Evolutionary conservation across 2,329 filamentous ascomycete species (phyloP), one percentile per base, ranked within the genome.

Genomic region (Fusarium odoratissimum): DNA sequence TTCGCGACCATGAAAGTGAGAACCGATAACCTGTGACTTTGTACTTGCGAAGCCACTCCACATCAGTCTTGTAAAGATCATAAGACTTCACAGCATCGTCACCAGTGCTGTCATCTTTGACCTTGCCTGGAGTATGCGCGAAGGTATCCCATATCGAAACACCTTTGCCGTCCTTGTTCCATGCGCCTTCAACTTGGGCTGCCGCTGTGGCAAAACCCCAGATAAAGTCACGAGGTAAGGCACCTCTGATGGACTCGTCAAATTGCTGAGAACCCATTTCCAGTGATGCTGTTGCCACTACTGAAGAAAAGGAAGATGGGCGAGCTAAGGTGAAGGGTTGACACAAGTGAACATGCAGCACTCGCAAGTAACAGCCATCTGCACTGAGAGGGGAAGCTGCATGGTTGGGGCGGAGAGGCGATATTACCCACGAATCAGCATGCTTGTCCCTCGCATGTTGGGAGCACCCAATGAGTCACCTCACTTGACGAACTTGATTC

Each of bases 1-100:
- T 88, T 46, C 90, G 87, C 17, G 88, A 87, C 90, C 90, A 91
- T 8, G 89, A 89, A 31, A 91, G 82, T 7, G 89, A 91, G 78
- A 91, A 91, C 30, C 90, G 87, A 77, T 91, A 91, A 7, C 86
- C 88, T 65, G 86, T 86, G 21, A 89, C 88, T 59, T 89, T 86
- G 58, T 88, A 87, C 59, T 86, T 79, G 78, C 90, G 91, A 75
- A 92, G 82, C 37, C 91, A 83, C 5, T 84, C 87, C 3, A 75
- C 64, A 72, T 92, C 90, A 62, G 88, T 82, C 62, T 81, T 80
- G 72, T 82, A 84, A 5, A 83, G 71, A 44, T 85, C 79, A 67
- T 84, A 85, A 33, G 81, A 82, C 10, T 79, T 75, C 25, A 76
- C 78, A 1, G 82, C 79, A 41, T 84, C 82, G n/a, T 83, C 81